Evolutionary conservation across 306 rosid species (phyloP).

Genomic region (Cicer pinnatifidum): DNA sequence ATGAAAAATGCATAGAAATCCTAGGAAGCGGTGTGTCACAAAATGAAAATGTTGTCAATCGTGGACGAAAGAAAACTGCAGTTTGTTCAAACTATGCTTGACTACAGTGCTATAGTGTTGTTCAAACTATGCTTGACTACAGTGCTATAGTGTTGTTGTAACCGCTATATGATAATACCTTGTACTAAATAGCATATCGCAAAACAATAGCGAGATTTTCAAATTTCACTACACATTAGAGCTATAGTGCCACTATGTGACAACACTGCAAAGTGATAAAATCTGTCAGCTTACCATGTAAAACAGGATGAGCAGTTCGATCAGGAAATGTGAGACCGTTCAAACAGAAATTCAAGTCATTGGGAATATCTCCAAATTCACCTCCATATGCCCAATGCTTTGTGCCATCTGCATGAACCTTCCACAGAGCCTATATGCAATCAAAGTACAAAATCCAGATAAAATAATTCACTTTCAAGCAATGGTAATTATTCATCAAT

Average conservation of each 20-base stretch:
- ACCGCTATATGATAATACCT: no score
- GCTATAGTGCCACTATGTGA: no score
- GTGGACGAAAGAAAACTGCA: no score
- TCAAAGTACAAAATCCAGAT: slow-evolving; percentile 16
- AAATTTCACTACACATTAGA: no score
- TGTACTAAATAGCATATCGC: no score
- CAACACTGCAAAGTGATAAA: not conserved
- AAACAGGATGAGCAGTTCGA: slow-evolving; percentile 91
- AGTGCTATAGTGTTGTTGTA: no score
- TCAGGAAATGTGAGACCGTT: slow-evolving; percentile 84
- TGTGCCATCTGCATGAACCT: slow-evolving; percentile 58
- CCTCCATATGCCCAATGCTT: slow-evolving; percentile 98
- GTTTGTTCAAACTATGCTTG: no score
- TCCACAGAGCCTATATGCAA: slow-evolving; percentile 65
- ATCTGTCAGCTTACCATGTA: slow-evolving; percentile 63
- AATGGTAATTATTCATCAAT: slow-evolving; percentile 33
- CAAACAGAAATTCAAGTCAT: slow-evolving; percentile 88
- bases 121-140: no score
- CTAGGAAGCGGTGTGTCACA: not conserved
- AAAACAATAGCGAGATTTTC: no score
- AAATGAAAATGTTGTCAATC: not conserved
- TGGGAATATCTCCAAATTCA: slow-evolving; percentile 89
- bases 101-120: no score
- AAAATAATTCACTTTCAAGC: slow-evolving; percentile 18
- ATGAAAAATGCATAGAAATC: slow-evolving; percentile 6